Conservation (phyloP, 1,139 yeast genomes). For the Scheffersomyces parashehatae region DNA sequence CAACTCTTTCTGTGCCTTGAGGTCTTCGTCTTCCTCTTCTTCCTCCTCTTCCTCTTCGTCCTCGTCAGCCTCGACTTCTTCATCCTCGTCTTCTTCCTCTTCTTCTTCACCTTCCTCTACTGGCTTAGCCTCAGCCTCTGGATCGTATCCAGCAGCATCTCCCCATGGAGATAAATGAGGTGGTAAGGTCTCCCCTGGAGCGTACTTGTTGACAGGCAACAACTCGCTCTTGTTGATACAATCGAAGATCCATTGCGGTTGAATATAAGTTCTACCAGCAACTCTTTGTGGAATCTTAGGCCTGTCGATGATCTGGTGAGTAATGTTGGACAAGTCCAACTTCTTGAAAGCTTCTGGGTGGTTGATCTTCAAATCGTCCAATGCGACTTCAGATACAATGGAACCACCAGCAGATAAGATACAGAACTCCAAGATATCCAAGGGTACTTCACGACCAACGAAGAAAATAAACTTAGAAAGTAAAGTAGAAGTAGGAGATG, state of each 20-base stretch:
- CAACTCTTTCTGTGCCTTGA: slow-evolving; percentile 76
- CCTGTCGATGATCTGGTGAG: slow-evolving; percentile 94
- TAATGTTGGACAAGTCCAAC: slow-evolving; percentile 66
- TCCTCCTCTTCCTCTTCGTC: slow-evolving; percentile 48
- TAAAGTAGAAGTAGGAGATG: slow-evolving; percentile 60
- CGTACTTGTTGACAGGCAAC: slow-evolving; percentile 75
- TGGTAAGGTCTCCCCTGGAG: slow-evolving; percentile 93
- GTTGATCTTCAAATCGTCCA: slow-evolving; percentile 65
- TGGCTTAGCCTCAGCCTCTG: slow-evolving; percentile 51
- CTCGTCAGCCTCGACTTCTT: slow-evolving; percentile 49
- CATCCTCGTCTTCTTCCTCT: slow-evolving; percentile 52
- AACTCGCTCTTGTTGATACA: slow-evolving; percentile 77
- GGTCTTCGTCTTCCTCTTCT: slow-evolving; percentile 57
- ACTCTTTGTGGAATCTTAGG: slow-evolving; percentile 77
- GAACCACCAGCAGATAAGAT: slow-evolving; percentile 87
- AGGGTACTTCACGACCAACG: slow-evolving; percentile 94
- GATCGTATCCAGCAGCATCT: slow-evolving; percentile 87
- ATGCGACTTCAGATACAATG: slow-evolving; percentile 80
- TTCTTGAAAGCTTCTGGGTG: slow-evolving; percentile 41
- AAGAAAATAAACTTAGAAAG: slow-evolving; percentile 78
- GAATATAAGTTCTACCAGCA: slow-evolving; percentile 89
- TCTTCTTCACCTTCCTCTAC: slow-evolving; percentile 40
- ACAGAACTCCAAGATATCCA: slow-evolving; percentile 86
- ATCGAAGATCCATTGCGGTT: slow-evolving; percentile 98
- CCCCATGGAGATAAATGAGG: slow-evolving; percentile 99